Conservation (phyloP, 306 rosid species). For the Rubus parviflorus region DNA sequence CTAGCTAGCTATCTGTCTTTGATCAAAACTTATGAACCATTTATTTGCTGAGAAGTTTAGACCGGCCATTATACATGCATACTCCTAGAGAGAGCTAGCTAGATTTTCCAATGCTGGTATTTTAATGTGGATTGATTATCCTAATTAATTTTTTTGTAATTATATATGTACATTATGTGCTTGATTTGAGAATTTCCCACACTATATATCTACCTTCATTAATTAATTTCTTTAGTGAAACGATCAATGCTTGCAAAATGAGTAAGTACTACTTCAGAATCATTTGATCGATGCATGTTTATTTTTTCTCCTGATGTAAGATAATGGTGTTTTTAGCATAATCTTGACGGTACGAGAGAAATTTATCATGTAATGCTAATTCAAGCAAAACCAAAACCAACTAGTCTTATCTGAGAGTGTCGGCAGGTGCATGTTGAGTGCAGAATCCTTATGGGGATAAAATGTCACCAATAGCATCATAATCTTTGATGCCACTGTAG, state of each 20-base stretch:
- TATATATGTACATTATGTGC: background rate
- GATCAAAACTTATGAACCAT: background rate
- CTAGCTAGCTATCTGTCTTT: background rate
- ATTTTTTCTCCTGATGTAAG: background rate
- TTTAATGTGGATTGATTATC: background rate
- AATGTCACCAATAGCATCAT: background rate
- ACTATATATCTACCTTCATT: too few species aligned
- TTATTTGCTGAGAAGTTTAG: background rate
- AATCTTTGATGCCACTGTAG: constrained; percentile 2
- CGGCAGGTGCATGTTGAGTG: background rate
- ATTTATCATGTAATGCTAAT: background rate
- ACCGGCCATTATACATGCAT: background rate
- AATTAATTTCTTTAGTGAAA: background rate
- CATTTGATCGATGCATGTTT: background rate
- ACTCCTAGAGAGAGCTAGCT: background rate
- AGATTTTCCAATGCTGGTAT: background rate
- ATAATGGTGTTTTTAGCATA: background rate
- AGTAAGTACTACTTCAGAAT: background rate
- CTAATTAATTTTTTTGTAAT: background rate
- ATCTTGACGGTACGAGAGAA: background rate
- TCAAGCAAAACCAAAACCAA: background rate
- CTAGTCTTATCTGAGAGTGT: background rate
- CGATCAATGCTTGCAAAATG: background rate
- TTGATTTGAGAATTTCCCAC: background rate
- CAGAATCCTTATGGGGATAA: constrained; percentile 14